These are phyloP conservation scores for Mucor saturninus DNA, from an alignment of 371 early-diverging fungal species.

Conservation along the genomic window DNA sequence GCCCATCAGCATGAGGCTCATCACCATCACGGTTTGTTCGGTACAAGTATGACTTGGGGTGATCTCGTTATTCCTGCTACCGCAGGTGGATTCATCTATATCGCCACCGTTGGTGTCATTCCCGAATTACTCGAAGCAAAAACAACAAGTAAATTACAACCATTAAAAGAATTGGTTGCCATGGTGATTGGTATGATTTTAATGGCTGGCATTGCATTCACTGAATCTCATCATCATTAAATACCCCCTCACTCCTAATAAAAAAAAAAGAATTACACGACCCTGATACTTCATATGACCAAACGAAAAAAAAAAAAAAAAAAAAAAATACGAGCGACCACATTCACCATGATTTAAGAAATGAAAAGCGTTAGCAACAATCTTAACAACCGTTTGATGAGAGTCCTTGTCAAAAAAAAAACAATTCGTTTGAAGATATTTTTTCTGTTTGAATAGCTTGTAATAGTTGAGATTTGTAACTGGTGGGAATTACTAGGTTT, in stretches of 20 bases:
- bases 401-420: too few relatives aligned
- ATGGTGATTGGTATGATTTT: slow-evolving; percentile 65
- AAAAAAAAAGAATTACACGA: too few relatives aligned
- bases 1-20: slow-evolving; percentile 11
- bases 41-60: slow-evolving; percentile 38
- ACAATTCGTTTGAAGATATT: too few relatives aligned
- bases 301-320: too few relatives aligned
- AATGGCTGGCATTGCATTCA: slow-evolving; percentile 66
- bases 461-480: too few relatives aligned
- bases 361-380: too few relatives aligned
- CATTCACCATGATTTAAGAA: too few relatives aligned
- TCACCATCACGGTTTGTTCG: slow-evolving; percentile 46
- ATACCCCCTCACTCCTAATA: neutral
- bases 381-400: too few relatives aligned
- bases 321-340: too few relatives aligned
- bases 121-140: slow-evolving; percentile 57
- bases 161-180: slow-evolving; percentile 56
- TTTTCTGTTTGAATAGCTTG: too few relatives aligned
- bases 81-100: slow-evolving; percentile 90
- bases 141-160: slow-evolving; percentile 35
- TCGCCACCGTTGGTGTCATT: slow-evolving; percentile 86
- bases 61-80: slow-evolving; percentile 86
- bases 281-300: too few relatives aligned
- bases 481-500: too few relatives aligned
- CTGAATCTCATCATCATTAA: slow-evolving; percentile 36